Percentiles rank a stretch among this genome's conserved stretches.
Evolutionary conservation across 345 rosid species (phyloP).

Genomic region (Aethionema arabicum): DNA sequence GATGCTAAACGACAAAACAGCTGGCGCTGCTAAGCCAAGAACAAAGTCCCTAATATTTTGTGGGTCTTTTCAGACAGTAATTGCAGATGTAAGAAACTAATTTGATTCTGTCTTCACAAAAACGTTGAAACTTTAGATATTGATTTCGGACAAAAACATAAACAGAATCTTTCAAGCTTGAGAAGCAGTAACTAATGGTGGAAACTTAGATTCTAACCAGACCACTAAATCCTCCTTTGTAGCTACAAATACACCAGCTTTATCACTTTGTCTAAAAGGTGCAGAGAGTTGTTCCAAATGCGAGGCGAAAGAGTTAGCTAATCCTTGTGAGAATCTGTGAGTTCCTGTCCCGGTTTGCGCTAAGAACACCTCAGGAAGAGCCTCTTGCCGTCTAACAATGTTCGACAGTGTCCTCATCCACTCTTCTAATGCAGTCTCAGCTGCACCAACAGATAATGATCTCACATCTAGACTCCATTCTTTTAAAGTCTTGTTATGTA

Average conservation of each 20-base stretch:
- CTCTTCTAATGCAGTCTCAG: conserved; percentile 82
- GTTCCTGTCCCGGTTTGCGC: conserved; percentile 88
- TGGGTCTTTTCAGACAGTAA: conserved; percentile 24
- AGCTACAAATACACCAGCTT: conserved; percentile 71
- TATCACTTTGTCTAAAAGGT: conserved; percentile 70
- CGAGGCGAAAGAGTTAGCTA: conserved; percentile 68
- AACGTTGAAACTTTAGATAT: conserved; percentile 18
- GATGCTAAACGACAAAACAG: conserved; percentile 85
- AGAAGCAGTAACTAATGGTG: conserved; percentile 40
- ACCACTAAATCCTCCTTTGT: conserved; percentile 66
- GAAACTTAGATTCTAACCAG: conserved; percentile 66
- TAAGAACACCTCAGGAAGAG: conserved; percentile 61
- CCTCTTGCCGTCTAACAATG: conserved; percentile 60
- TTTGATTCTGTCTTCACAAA: conserved; percentile 32
- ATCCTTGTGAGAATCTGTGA: conserved; percentile 78
- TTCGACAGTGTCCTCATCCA: conserved; percentile 76
- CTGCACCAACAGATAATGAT: conserved; percentile 84
- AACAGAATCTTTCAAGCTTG: conserved; percentile 19
- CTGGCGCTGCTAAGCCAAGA: conserved; percentile 54
- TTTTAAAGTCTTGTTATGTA: conserved; percentile 59
- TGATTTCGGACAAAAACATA: no score
- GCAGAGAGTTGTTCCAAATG: conserved; percentile 62
- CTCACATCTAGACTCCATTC: conserved; percentile 92
- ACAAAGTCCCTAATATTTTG: conserved; percentile 21
- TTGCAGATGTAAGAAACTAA: conserved; percentile 25